Evolutionary conservation across 1,139 yeast species (phyloP), one percentile per base, ranked within the genome.

Genomic region (Barnettozyma hawaiiensis): DNA sequence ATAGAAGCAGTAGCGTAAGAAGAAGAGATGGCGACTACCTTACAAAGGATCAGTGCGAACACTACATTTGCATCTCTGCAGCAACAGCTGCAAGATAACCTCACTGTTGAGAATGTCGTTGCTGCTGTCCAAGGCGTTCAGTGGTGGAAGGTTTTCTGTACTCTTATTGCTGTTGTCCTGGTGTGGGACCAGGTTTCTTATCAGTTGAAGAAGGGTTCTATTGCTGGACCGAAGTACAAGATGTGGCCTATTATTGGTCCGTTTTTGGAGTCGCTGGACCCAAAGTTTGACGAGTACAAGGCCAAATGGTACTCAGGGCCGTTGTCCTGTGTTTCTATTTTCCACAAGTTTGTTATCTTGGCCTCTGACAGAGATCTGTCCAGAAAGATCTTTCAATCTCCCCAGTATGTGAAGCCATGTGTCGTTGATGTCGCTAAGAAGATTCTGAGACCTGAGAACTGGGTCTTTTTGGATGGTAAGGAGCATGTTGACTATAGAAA

Each of bases 401-500:
- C 97, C 28, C 74, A 78, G 46, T 92, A 73, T 60, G 97, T 87
- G 47, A 89, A 89, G 64, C 98, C 98, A 7, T 92, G 98, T 70
- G 96, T 92, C 48, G 98, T 92, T 51, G 98, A 92, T 61, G 97
- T 89, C 43, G 98, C 97, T 18, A 72, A 80, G 53, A 92, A 90
- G 68, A 86, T 92, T 54, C 71, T 92, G 59, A 78, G 97, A 65
- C 97, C 97, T 36, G 73, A 92, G 41, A 92, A 90, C 70, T 92
- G 98, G 98, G 98, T 92, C 39, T 92, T 92, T 64, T 69, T 89
- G 59, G 98, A 92, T 61, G 98, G 98, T 54, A 87, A 89, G 69
- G 94, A 80, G 26, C 98, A 92, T 60, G 78, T 81, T 47, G 98
- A 92, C 65, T 92, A 90, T 69, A 81, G 98, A 66, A 81, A 82